Evolutionary conservation across 495 filamentous ascomycete species (phyloP).

Genomic region (Talaromyces borbonicus): DNA sequence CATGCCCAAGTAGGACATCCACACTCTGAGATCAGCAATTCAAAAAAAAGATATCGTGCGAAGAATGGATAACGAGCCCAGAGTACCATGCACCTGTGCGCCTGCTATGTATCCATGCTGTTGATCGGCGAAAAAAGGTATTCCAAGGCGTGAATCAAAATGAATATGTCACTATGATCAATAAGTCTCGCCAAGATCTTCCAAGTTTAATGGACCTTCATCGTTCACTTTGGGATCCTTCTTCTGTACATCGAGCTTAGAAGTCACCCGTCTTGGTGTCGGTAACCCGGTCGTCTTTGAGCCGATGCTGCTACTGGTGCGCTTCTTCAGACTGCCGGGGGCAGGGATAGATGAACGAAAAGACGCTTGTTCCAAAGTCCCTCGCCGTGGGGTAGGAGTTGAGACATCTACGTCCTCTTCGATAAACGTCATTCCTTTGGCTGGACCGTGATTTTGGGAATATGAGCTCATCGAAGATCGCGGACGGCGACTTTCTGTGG

Average conservation of each 20-base stretch:
- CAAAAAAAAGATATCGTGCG: too few species aligned
- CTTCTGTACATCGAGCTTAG: conserved; percentile 33
- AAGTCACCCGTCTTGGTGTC: conserved; percentile 37
- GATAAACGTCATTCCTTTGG: conserved; percentile 33
- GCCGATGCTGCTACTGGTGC: conserved; percentile 43
- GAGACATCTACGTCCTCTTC: conserved; percentile 33
- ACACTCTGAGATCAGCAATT: too few species aligned
- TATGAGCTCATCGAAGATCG: conserved; percentile 34
- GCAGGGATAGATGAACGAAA: conserved; percentile 31
- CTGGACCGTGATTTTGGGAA: conserved; percentile 22
- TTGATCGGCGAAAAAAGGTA: too few species aligned
- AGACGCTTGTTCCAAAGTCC: conserved; percentile 11
- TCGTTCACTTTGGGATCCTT: conserved; percentile 44
- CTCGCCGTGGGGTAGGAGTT: conserved; percentile 27
- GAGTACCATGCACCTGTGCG: too few species aligned
- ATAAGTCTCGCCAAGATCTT: conserved; percentile 60
- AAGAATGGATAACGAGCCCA: too few species aligned
- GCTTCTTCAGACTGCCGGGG: conserved; percentile 31
- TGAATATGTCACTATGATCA: too few species aligned
- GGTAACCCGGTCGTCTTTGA: conserved; percentile 32
- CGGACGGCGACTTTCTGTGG: conserved; percentile 35
- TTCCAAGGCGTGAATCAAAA: too few species aligned
- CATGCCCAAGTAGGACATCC: too few species aligned
- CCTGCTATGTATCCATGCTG: too few species aligned
- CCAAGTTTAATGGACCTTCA: conserved; percentile 37